Conservation (phyloP, 2,329 filamentous ascomycete species). For the Trichoderma atroviride region DNA sequence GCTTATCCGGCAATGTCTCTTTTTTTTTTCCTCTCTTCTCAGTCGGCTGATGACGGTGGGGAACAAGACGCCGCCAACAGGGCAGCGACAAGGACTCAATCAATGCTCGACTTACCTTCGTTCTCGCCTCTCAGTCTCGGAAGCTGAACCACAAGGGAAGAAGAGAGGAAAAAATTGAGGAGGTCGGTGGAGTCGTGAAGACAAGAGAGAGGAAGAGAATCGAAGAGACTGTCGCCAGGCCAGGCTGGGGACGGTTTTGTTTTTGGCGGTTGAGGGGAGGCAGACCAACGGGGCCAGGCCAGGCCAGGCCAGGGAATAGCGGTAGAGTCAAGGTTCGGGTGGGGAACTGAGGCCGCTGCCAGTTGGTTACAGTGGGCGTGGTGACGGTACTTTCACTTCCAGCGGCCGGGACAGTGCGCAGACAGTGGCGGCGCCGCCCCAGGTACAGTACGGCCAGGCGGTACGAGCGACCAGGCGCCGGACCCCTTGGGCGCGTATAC, state of each 20-base stretch:
- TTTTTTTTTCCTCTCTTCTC: conserved; percentile 23
- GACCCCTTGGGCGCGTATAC: conserved; percentile 6
- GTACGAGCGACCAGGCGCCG: conserved; percentile 1
- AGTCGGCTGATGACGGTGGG: conserved; percentile 27
- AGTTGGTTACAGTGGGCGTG: conserved; percentile 25
- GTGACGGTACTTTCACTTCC: conserved; percentile 15
- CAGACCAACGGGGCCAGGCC: conserved; percentile 28
- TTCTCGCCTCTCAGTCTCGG: conserved; percentile 27
- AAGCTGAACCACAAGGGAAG: conserved; percentile 29
- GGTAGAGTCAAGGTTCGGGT: conserved; percentile 34
- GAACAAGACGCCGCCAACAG: conserved; percentile 37
- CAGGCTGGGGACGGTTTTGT: conserved; percentile 39
- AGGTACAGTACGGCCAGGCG: neutral
- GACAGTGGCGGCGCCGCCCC: neutral
- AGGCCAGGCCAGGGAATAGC: conserved; percentile 37
- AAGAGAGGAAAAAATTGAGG: conserved; percentile 33
- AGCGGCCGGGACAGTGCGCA: conserved; percentile 11
- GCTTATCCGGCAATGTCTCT: conserved; percentile 15
- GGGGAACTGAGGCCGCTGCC: conserved; percentile 24
- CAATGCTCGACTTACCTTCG: conserved; percentile 20
- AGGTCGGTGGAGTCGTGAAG: conserved; percentile 43
- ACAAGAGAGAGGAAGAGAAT: conserved; percentile 36
- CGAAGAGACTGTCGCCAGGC: conserved; percentile 30
- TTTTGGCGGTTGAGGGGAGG: conserved; percentile 38
- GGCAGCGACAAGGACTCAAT: conserved; percentile 17